phyloP scores from a whole-genome alignment of 768 basidiomycete species.

The Tylopilus plumbeoviolaceoides region DNA sequence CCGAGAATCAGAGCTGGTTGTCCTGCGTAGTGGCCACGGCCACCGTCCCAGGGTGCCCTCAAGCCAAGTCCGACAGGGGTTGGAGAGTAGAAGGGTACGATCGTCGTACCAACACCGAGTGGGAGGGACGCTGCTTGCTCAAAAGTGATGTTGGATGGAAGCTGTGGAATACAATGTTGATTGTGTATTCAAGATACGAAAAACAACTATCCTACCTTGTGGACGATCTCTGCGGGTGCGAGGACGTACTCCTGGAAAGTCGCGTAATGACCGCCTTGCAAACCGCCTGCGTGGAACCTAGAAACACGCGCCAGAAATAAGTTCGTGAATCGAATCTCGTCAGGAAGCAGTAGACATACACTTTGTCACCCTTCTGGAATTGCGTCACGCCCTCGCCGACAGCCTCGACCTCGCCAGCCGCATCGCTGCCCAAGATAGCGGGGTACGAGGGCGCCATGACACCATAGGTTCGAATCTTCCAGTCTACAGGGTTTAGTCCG shows the following conservation, averaged over 20 bases:
- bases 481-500: conserved; percentile 44
- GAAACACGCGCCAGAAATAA: neutral
- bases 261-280: conserved; percentile 1
- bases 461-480: conserved; percentile 20
- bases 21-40: conserved; percentile 25
- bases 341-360: conserved; percentile 4
- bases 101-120: conserved; percentile 29
- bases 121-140: conserved; percentile 39
- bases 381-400: conserved; percentile 38
- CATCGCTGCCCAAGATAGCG: conserved; percentile 35
- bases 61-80: conserved; percentile 27
- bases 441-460: conserved; percentile 26
- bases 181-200: neutral
- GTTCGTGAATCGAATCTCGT: neutral
- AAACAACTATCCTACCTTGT: conserved; percentile 6
- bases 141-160: conserved; percentile 36
- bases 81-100: conserved; percentile 29
- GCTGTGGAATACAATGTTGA: conserved; percentile 22
- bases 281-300: conserved; percentile 18
- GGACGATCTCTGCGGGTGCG: conserved; percentile 19
- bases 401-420: conserved; percentile 36
- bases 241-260: conserved; percentile 29
- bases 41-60: conserved; percentile 34
- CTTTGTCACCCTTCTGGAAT: conserved; percentile 34
- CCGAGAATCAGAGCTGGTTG: conserved; percentile 36